Evolutionary conservation across 169 alveolate genomes (phyloP).

Genomic region (Theileria parva): DNA sequence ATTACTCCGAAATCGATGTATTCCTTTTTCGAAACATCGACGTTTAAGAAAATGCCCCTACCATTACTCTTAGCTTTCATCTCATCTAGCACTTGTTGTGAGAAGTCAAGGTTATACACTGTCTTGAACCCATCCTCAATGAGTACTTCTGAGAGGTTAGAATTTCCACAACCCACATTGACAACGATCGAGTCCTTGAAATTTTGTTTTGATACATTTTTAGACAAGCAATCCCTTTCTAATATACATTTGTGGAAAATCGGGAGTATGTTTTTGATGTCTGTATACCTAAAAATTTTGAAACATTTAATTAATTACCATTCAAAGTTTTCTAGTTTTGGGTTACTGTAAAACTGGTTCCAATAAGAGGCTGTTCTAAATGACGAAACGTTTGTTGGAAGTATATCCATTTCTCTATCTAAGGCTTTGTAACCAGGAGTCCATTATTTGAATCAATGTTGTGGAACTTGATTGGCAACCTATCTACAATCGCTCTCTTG

Average conservation of each 20-base stretch:
- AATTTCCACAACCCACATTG: constrained; percentile 76
- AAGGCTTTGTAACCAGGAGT: constrained; percentile 1
- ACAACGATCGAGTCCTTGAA: constrained; percentile 54
- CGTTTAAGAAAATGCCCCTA: constrained; percentile 52
- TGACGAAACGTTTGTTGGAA: constrained; percentile 64
- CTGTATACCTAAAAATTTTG: neutral
- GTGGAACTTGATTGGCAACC: constrained; percentile 43
- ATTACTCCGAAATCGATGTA: constrained; percentile 34
- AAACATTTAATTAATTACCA: constrained; percentile 62
- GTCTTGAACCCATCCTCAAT: constrained; percentile 62
- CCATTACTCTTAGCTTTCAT: constrained; percentile 57
- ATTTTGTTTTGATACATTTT: constrained; percentile 4
- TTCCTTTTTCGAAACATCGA: constrained; percentile 61
- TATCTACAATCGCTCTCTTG: constrained; percentile 20
- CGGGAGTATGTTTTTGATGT: neutral
- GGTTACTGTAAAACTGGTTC: constrained; percentile 67
- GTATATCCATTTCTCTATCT: constrained; percentile 38
- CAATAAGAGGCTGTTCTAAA: constrained; percentile 72
- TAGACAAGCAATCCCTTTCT: constrained; percentile 7
- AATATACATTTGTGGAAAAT: neutral
- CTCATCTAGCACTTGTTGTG: constrained; percentile 65
- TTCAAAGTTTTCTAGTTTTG: constrained; percentile 70
- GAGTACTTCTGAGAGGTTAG: constrained; percentile 64
- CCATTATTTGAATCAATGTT: constrained; percentile 40
- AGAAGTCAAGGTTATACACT: constrained; percentile 69